phyloP scores from a whole-genome alignment of 2,329 filamentous ascomycete species.

The Penicillium hordei region DNA sequence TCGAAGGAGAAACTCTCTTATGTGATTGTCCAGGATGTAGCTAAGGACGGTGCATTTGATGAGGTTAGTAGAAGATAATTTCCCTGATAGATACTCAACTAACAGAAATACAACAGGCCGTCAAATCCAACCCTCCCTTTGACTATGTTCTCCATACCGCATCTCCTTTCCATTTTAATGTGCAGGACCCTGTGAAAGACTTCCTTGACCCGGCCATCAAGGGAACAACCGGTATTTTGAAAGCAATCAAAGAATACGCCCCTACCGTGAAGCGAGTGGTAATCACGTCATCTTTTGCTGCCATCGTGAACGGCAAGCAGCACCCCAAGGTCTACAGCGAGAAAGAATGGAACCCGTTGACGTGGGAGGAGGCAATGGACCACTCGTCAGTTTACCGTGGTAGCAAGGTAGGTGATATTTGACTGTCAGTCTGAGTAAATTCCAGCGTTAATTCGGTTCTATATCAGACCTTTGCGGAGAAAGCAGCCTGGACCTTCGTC shows the following conservation, averaged over 20 bases:
- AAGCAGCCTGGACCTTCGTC: conserved; percentile 65
- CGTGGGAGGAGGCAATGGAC: conserved; percentile 42
- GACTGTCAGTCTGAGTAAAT: not conserved
- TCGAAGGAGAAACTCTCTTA: conserved; percentile 61
- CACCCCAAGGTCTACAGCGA: conserved; percentile 40
- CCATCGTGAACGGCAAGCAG: conserved; percentile 54
- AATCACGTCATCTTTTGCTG: conserved; percentile 68
- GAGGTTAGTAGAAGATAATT: conserved; percentile 37
- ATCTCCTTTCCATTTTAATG: conserved; percentile 71
- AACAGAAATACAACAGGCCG: conserved; percentile 39
- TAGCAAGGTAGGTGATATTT: conserved; percentile 50
- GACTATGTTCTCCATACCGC: conserved; percentile 74
- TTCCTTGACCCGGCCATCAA: conserved; percentile 63
- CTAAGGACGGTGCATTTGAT: conserved; percentile 67
- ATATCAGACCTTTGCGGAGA: conserved; percentile 59
- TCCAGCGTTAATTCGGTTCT: conserved; percentile 1
- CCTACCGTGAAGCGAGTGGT: conserved; percentile 71
- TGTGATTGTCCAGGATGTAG: conserved; percentile 71
- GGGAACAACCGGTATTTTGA: conserved; percentile 63
- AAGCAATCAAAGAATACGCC: conserved; percentile 60
- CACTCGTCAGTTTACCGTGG: conserved; percentile 46
- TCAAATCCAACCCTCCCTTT: conserved; percentile 63
- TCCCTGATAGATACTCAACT: not conserved
- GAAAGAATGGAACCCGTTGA: conserved; percentile 47
- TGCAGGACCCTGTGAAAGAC: conserved; percentile 66